A percentile compares a stretch with the other conserved stretches of the same genome.
Evolutionary conservation across 2,329 filamentous ascomycete species (phyloP).

Genomic region (Aspergillus hiratsukae): DNA sequence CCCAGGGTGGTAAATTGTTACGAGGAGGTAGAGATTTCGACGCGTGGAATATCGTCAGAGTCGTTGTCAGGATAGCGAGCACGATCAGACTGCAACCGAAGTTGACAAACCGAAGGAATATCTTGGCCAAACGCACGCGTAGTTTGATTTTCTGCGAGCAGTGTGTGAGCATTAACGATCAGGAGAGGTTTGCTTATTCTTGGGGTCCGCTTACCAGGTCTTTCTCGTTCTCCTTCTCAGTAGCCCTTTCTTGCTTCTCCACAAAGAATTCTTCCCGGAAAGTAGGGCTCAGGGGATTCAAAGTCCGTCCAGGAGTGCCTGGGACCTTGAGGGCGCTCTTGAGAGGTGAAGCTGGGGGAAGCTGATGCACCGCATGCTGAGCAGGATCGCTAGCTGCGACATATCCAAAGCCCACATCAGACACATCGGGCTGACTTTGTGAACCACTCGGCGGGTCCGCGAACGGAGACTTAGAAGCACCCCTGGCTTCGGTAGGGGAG

Average conservation of each 20-base stretch:
- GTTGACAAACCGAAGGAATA: slow-evolving; percentile 90
- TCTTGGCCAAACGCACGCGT: slow-evolving; percentile 86
- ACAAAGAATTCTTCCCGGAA: slow-evolving; percentile 83
- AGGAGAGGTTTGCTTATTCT: not conserved
- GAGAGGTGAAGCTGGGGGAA: slow-evolving; percentile 71
- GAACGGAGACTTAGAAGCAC: slow-evolving; percentile 46
- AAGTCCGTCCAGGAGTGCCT: slow-evolving; percentile 68
- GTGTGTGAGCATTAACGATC: slow-evolving; percentile 35
- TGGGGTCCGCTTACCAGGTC: slow-evolving; percentile 66
- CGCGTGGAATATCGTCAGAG: slow-evolving; percentile 86
- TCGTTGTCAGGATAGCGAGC: slow-evolving; percentile 81
- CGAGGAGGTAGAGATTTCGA: slow-evolving; percentile 70
- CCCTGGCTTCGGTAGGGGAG: slow-evolving; percentile 53
- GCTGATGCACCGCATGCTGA: slow-evolving; percentile 48
- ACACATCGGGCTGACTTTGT: slow-evolving; percentile 55
- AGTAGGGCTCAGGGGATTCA: slow-evolving; percentile 84
- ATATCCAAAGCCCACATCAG: slow-evolving; percentile 90
- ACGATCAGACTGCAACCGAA: slow-evolving; percentile 97
- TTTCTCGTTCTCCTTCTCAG: slow-evolving; percentile 80
- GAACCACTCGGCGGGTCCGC: slow-evolving; percentile 48
- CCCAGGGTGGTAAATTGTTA: slow-evolving; percentile 83
- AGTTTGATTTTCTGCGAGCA: slow-evolving; percentile 76
- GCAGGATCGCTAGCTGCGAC: slow-evolving; percentile 57
- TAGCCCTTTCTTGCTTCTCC: slow-evolving; percentile 75
- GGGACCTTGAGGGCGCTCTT: slow-evolving; percentile 89